Base-by-base conservation (phyloP, 768 basidiomycete genomes). In the Podaxis rugospora region DNA sequence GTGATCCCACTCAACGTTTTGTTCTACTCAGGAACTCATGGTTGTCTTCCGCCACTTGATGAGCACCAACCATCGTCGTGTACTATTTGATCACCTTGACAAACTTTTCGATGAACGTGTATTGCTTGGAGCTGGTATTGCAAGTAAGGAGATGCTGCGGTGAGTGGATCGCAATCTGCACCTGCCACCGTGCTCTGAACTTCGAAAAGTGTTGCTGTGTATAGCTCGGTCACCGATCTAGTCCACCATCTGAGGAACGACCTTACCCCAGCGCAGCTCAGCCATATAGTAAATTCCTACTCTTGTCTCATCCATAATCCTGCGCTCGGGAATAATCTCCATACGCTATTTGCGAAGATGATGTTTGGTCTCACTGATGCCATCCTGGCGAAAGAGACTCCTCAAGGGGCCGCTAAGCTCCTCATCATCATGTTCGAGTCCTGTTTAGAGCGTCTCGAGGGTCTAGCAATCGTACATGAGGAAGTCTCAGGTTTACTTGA, bases 31-130 rank as follows among this genome's bases (percentile, higher is more conserved):
- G 93, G 96, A 98, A 69, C 77, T 98, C 52, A 86, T 96, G 78
- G 88, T 96, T 11, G 94, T 95, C 10, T 88, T 96, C 55, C 84
- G 96, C 46, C 95, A 98, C 73, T 83, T 98, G 21, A 83, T 95
- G 63, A 86, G 83, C 14, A 89, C 88, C 13, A 83, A 87, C 14
- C 88, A 93, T 67, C 82, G 93, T 51, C 82, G 86, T 44, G 88
- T 88, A 14, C 83, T 98, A 52, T 77, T 96, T 39, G 81, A 86
- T 1, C 87, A 93, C 63, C 82, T 98, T 51, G 93, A 96, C 72
- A 92, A 92, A 67, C 81, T 99, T 18, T 84, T 98, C 35, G 88
- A 98, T 65, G 96, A 98, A 68, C 84, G 83, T 46, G 92, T 98
- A 13, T 76, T 99, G 5, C 80, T 98, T 35, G 97, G 97, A 1